Conservation (phyloP, 2,329 filamentous ascomycete species). For the Penicillium palitans region DNA sequence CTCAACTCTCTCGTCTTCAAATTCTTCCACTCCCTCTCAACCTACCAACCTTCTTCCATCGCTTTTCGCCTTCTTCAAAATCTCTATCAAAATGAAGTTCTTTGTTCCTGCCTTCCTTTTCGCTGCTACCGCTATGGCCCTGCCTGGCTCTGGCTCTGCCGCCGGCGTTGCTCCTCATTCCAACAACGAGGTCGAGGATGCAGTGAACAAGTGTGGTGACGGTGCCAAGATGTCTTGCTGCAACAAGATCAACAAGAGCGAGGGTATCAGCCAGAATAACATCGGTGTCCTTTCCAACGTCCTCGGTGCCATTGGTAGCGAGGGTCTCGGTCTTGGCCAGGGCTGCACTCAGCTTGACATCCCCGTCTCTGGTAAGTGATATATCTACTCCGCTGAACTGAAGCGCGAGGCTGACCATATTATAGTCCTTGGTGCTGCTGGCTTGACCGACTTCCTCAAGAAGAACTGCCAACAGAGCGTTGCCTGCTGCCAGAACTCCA, state of each 20-base stretch:
- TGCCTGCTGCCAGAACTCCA: constrained; percentile 34
- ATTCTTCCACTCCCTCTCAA: neutral
- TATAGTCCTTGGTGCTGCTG: constrained; percentile 18
- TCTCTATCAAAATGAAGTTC: constrained; percentile 31
- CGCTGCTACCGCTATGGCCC: constrained; percentile 26
- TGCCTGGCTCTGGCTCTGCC: constrained; percentile 13
- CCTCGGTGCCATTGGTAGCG: constrained; percentile 28
- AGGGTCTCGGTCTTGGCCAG: constrained; percentile 33
- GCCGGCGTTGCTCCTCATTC: neutral
- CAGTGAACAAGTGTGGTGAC: constrained; percentile 26
- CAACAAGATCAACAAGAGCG: constrained; percentile 32
- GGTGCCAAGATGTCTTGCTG: constrained; percentile 30
- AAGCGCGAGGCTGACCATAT: constrained; percentile 6
- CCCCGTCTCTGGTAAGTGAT: constrained; percentile 26
- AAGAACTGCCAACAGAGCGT: constrained; percentile 35
- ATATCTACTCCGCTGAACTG: neutral
- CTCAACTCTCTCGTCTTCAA: constrained; percentile 8
- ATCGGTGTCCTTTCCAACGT: constrained; percentile 28
- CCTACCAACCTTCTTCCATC: neutral
- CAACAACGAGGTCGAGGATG: constrained; percentile 19
- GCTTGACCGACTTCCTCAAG: constrained; percentile 24
- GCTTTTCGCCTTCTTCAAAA: neutral
- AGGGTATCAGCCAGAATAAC: constrained; percentile 21
- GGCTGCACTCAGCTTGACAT: constrained; percentile 32
- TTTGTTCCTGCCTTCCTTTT: constrained; percentile 26